phyloP scores from a whole-genome alignment of 495 filamentous ascomycete species.

The Hyaloscypha variabilis region DNA sequence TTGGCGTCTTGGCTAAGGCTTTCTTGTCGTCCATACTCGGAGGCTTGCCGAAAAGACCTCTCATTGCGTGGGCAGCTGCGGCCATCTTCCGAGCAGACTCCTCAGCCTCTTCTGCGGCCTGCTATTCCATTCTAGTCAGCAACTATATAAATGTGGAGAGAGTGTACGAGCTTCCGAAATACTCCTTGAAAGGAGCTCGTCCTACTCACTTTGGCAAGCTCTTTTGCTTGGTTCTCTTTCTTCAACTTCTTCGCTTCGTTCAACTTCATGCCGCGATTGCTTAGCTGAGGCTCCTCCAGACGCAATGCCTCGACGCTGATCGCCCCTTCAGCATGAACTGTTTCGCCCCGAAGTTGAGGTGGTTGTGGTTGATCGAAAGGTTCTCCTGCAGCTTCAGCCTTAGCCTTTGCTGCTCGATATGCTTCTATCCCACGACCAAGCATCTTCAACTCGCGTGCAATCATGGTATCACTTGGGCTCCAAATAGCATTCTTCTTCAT shows the following conservation, averaged over 20 bases:
- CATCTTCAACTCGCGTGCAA: slow-evolving; percentile 79
- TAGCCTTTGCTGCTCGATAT: slow-evolving; percentile 68
- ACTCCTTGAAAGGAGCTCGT: background rate
- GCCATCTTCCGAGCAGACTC: slow-evolving; percentile 57
- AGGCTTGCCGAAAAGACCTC: slow-evolving; percentile 41
- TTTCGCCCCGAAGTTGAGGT: slow-evolving; percentile 30
- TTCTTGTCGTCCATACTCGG: slow-evolving; percentile 24
- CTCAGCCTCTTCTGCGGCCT: slow-evolving; percentile 62
- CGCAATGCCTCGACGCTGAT: slow-evolving; percentile 50
- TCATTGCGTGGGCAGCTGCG: slow-evolving; percentile 54
- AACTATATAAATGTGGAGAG: background rate
- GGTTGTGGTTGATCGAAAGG: slow-evolving; percentile 52
- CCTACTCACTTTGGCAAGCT: slow-evolving; percentile 38
- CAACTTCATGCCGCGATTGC: slow-evolving; percentile 87
- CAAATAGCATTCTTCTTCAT: slow-evolving; percentile 99
- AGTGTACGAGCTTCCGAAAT: background rate
- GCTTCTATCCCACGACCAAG: slow-evolving; percentile 77
- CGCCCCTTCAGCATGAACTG: slow-evolving; percentile 48
- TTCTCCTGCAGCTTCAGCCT: slow-evolving; percentile 67
- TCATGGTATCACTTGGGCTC: slow-evolving; percentile 96
- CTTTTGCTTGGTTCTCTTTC: slow-evolving; percentile 67
- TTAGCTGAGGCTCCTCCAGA: slow-evolving; percentile 58
- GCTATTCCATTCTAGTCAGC: background rate
- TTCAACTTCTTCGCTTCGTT: slow-evolving; percentile 94
- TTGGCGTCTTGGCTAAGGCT: slow-evolving; percentile 18